Base-by-base conservation (phyloP, 495 filamentous ascomycete genomes). In the Xylaria bambusicola region DNA sequence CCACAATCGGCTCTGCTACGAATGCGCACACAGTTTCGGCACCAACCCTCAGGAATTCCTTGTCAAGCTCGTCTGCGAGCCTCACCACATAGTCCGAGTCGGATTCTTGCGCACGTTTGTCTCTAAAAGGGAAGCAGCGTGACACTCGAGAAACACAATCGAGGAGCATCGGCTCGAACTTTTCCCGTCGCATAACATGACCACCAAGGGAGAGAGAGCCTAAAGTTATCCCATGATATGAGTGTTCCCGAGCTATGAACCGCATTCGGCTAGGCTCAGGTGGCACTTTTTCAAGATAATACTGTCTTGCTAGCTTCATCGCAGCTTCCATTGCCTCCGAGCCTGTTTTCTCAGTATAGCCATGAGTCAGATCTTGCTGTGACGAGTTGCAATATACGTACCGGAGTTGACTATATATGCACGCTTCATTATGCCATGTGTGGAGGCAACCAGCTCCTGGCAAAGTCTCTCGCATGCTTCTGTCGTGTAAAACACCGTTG, bases 241-340 rank as follows among this genome's bases (percentile, higher is more conserved):
- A 83, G 8, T 80, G 76, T 52, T 77, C 71, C 15, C 87, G 76
- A 18, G 79, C 76, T 49, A 89, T 85, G 71, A 84, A 84, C 18
- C 75, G 68, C 1, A 56, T 54, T 47, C 73, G 45, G 13, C 27
- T 33, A 0, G 71, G 73, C 48, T 86, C 74, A 4, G 78, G 74
- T 2, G 67, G 73, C 6, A 71, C 62, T 1, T 75, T 67, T 67
- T 88, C 84, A 9, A 82, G 75, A 60, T 78, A 86, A 59, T 81
- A 88, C 62, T 89, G 87, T 2, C 83, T 73, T 26, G 84, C 78
- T 4, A 89, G 66, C 61, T 90, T 90, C 50, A 88, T 64, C 0
- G 84, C 78, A 18, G 85, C 81, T 62, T 89, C 87, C 54, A 87
- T 80, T 9, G 85, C 85, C 70, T 90, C 87, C 40, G 83, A 86